Evolutionary conservation across 345 rosid genomes (phyloP).

Genomic region (Aurinia saxatilis): DNA sequence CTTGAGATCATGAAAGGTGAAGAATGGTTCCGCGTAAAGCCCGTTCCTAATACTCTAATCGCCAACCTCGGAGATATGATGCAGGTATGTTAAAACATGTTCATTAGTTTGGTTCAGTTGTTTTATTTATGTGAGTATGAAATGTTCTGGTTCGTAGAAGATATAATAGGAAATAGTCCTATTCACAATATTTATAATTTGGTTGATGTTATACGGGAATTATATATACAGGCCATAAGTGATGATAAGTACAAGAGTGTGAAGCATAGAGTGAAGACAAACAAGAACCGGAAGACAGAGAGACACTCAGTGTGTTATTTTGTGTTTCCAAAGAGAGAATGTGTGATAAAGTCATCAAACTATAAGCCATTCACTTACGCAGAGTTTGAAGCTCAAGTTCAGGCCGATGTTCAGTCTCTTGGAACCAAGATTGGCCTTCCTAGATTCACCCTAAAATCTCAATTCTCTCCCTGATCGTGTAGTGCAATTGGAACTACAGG

Average conservation of each 20-base stretch:
- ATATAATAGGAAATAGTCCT: no score
- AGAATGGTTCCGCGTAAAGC: conserved; percentile 48
- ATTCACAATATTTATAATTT: not conserved
- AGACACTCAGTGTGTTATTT: conserved; percentile 75
- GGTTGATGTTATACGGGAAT: not conserved
- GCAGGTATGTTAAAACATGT: conserved; percentile 41
- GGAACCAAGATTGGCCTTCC: conserved; percentile 69
- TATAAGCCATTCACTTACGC: conserved; percentile 66
- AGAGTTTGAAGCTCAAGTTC: conserved; percentile 66
- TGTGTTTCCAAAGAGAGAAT: conserved; percentile 54
- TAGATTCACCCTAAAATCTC: conserved; percentile 39
- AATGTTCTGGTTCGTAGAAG: no score
- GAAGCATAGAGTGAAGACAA: conserved; percentile 51
- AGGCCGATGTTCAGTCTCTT: conserved; percentile 42
- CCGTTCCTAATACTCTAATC: conserved; percentile 40
- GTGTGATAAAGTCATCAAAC: conserved; percentile 49
- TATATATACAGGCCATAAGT: conserved; percentile 54
- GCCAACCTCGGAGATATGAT: conserved; percentile 87
- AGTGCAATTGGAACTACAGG: not conserved
- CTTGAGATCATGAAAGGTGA: conserved; percentile 59
- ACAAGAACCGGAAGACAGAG: conserved; percentile 29
- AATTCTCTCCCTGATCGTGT: not conserved
- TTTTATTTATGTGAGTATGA: not conserved
- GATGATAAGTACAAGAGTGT: conserved; percentile 55
- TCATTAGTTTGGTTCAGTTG: not conserved